These are phyloP conservation scores for Hirsutella rhossiliensis DNA, from an alignment of 2,329 filamentous ascomycete genomes.

Conservation along the genomic window DNA sequence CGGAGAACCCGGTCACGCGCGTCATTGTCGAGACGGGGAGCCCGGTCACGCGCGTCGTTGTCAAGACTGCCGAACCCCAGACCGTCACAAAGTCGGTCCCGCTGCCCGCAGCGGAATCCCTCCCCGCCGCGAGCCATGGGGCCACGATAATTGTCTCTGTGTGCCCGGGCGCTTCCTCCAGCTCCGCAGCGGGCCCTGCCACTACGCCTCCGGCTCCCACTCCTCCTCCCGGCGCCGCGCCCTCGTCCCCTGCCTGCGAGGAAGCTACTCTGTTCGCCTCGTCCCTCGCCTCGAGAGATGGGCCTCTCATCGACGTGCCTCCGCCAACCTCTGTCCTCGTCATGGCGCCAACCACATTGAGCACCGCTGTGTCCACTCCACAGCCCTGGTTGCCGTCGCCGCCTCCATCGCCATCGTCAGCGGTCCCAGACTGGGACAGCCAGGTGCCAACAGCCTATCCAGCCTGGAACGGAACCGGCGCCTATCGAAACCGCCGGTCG, in stretches of 20 bases:
- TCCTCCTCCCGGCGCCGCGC: neutral
- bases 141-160: neutral
- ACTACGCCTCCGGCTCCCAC: neutral
- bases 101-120: constrained; percentile 3
- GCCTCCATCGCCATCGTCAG: constrained; percentile 7
- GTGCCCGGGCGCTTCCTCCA: neutral
- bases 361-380: constrained; percentile 1
- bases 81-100: constrained; percentile 17
- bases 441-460: neutral
- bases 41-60: constrained; percentile 15
- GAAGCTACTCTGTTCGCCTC: neutral
- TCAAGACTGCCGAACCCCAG: constrained; percentile 11
- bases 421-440: constrained; percentile 4
- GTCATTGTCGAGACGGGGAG: constrained; percentile 11
- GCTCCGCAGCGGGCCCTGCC: neutral
- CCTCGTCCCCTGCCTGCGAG: neutral
- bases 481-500: neutral
- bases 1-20: constrained; percentile 13
- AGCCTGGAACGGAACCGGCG: constrained; percentile 25
- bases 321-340: neutral
- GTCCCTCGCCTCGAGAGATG: neutral
- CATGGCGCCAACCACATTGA: neutral
- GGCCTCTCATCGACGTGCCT: neutral
- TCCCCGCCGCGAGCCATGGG: neutral
- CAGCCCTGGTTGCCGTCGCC: neutral